phyloP scores from a whole-genome alignment of 129 eudicot species.

The Kitagawia praeruptora region DNA sequence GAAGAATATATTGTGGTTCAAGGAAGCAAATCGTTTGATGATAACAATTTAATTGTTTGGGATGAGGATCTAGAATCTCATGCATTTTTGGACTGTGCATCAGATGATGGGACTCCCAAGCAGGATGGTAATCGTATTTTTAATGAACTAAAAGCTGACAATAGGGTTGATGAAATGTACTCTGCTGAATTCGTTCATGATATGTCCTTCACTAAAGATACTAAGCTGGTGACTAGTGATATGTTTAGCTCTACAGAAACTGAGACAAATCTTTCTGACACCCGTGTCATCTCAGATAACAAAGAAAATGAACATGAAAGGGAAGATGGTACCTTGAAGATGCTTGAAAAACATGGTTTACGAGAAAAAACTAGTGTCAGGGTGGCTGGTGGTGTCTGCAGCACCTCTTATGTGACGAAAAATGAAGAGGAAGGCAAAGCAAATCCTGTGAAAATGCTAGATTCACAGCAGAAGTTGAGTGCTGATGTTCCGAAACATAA shows the following conservation, averaged over 20 bases:
- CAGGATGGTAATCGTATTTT: conserved; percentile 20
- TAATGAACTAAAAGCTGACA: conserved; percentile 23
- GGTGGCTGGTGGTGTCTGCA: conserved; percentile 12
- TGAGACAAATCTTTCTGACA: neutral
- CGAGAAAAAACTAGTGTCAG: neutral
- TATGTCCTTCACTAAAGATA: conserved; percentile 17
- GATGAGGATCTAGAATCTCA: conserved; percentile 44
- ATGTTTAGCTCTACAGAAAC: neutral
- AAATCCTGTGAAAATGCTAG: conserved; percentile 26
- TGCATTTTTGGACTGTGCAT: conserved; percentile 55
- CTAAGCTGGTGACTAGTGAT: conserved; percentile 3
- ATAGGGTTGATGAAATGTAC: conserved; percentile 21
- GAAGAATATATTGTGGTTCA: conserved; percentile 19
- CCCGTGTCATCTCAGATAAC: neutral
- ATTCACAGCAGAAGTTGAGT: conserved; percentile 26
- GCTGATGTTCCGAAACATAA: conserved; percentile 34
- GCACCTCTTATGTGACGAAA: conserved; percentile 28
- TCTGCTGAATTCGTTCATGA: conserved; percentile 21
- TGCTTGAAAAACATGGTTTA: neutral
- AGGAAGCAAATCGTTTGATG: conserved; percentile 25
- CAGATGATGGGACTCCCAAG: conserved; percentile 39
- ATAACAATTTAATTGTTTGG: conserved; percentile 27
- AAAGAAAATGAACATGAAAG: conserved; percentile 23
- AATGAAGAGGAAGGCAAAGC: conserved; percentile 27
- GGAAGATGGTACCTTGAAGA: conserved; percentile 11